Evolutionary conservation across 73 alveolate genomes (phyloP).

Genomic region (Paramecium biaurelia): DNA sequence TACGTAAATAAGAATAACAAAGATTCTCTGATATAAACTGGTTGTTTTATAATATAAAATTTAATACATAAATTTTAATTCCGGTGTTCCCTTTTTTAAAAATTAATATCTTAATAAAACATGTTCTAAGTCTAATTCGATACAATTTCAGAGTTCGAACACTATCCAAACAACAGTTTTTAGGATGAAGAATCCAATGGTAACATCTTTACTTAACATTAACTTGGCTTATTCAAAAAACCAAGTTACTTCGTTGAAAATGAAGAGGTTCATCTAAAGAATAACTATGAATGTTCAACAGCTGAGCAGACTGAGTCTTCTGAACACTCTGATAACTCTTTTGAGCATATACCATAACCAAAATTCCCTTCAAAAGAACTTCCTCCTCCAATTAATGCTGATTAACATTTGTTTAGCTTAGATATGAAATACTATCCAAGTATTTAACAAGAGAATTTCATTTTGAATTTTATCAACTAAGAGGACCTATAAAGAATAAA

Average conservation of each 20-base stretch:
- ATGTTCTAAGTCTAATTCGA: background rate
- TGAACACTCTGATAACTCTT: background rate
- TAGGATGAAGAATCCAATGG: background rate
- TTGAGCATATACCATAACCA: background rate
- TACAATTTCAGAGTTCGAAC: background rate
- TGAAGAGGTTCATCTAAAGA: background rate
- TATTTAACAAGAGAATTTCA: background rate
- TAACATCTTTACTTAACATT: background rate
- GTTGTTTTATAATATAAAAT: background rate
- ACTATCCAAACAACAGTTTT: background rate
- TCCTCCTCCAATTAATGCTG: background rate
- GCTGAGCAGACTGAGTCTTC: background rate
- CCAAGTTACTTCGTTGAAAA: background rate
- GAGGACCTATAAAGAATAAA: constrained; percentile 20
- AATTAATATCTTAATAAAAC: constrained; percentile 1
- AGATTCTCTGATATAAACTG: background rate
- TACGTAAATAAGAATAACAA: background rate
- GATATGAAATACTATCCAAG: constrained; percentile 6
- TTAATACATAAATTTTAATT: background rate
- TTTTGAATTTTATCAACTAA: background rate
- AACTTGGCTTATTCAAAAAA: constrained; percentile 1
- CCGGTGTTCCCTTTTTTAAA: constrained; percentile 21
- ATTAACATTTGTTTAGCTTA: background rate
- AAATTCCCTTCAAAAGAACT: background rate
- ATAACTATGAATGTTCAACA: background rate